Percentiles rank a stretch among this genome's conserved stretches.
Conservation (phyloP, 1,284 basidiomycete species). For the Pterula multifida region DNA sequence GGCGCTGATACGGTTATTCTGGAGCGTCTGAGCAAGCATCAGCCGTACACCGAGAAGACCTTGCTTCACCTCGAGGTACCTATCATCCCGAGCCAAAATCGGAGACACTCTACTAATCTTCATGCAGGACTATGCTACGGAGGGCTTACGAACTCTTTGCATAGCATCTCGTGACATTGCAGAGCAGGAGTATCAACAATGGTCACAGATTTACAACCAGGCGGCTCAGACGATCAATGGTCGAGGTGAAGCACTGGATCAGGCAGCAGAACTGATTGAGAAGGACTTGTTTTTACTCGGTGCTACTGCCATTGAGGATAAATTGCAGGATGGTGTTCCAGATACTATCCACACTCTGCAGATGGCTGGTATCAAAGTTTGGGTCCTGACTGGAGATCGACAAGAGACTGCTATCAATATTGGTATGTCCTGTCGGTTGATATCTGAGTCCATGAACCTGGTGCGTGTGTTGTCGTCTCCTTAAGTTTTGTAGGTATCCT, state of each 20-base stretch:
- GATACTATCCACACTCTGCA: slow-evolving; percentile 97
- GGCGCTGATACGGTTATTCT: slow-evolving; percentile 97
- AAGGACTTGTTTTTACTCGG: slow-evolving; percentile 87
- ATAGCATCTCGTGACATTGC: slow-evolving; percentile 89
- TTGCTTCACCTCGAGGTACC: slow-evolving; percentile 80
- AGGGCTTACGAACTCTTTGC: slow-evolving; percentile 94
- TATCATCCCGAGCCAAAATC: slow-evolving; percentile 4
- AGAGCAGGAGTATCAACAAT: slow-evolving; percentile 83
- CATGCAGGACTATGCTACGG: slow-evolving; percentile 84
- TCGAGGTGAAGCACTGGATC: slow-evolving; percentile 87
- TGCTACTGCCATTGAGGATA: slow-evolving; percentile 98
- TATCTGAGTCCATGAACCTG: slow-evolving; percentile 97
- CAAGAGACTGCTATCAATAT: slow-evolving; percentile 99
- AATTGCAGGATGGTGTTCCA: slow-evolving; percentile 96
- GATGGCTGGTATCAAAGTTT: slow-evolving; percentile 97
- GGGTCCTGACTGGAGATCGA: slow-evolving; percentile 96
- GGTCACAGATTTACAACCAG: slow-evolving; percentile 80
- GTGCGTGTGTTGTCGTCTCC: slow-evolving; percentile 29
- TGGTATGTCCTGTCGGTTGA: slow-evolving; percentile 91
- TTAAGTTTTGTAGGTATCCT: slow-evolving; percentile 4
- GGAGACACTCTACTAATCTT: slow-evolving; percentile 1
- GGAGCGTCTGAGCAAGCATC: slow-evolving; percentile 74
- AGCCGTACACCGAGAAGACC: slow-evolving; percentile 82
- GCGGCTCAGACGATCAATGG: slow-evolving; percentile 90
- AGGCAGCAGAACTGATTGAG: slow-evolving; percentile 93